Evolutionary conservation across 257 asterid species (phyloP), one percentile per base, ranked within the genome.

Genomic region (Primulina eburnea): DNA sequence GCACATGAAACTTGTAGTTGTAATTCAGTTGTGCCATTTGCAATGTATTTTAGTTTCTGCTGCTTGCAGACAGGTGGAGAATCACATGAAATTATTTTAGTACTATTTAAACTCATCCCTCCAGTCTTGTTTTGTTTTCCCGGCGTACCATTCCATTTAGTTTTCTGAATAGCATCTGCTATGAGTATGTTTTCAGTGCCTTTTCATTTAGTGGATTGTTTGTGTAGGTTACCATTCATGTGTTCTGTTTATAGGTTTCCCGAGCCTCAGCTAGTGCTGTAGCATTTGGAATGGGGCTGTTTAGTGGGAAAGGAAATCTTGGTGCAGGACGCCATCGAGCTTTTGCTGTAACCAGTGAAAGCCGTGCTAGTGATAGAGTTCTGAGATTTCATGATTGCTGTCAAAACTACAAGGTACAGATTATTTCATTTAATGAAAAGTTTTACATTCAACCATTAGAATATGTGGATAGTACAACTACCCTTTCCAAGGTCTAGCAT

Each of bases 191-290:
- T 37, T 62, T 50, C 28, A 37, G 55, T 53, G 66, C 59, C 28
- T 69, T 0, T 43, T 43, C 53, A 43, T 43, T 11, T 43, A 43
- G 12, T 43, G n/a, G n/a, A 43, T 35, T 43, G 53, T 43, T 43
- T 43, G n/a, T 43, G 53, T 43, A 12, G 5, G 17, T 43, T 71
- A 37, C 47, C 62, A 60, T 72, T 66, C 59, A 3, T 21, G 43
- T 56, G 65, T 69, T 60, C 63, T 73, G 62, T 33, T 65, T 50
- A 60, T 75, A 94, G 97, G 82, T 94, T 76, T 71, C 97, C 58
- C 96, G 97, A 79, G 96, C 99, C 63, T 91, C 99, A 62, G 93
- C 97, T 64, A 94, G 99, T 78, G 97, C 97, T 53, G 97, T 91
- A 73, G 97, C 99, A 75, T 94, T 94, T 82, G 99, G 97, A 64